Conservation (phyloP, 73 alveolate species). For the Stentor roeselii region DNA sequence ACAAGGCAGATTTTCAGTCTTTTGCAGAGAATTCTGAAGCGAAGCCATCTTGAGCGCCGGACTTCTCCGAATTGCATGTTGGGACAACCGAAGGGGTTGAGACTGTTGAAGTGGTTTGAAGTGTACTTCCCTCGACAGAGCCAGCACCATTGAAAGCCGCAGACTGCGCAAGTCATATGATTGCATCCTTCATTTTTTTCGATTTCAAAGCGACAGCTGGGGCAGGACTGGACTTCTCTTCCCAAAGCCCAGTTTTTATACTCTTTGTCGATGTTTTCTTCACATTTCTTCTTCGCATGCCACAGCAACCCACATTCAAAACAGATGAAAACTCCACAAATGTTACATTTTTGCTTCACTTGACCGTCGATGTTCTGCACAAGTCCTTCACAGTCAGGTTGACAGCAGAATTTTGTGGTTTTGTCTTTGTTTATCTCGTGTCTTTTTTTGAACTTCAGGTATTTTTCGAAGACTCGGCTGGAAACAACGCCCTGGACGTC, state of each 20-base stretch:
- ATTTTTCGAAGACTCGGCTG: constrained; percentile 17
- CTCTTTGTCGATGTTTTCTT: constrained; percentile 24
- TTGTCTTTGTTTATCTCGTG: constrained; percentile 35
- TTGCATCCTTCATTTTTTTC: constrained; percentile 67
- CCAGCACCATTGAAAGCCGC: constrained; percentile 67
- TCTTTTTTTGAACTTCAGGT: constrained; percentile 16
- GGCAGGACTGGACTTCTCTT: constrained; percentile 41
- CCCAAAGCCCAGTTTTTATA: constrained; percentile 12
- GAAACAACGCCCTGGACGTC: constrained; percentile 3
- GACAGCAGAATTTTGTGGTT: constrained; percentile 37
- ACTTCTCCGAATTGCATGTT: neutral
- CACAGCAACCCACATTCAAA: constrained; percentile 32
- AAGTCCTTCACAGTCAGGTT: constrained; percentile 31
- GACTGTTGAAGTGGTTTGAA: constrained; percentile 24
- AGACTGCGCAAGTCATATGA: constrained; percentile 68
- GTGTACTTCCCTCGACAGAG: constrained; percentile 42
- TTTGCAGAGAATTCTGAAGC: no score
- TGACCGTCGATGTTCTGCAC: constrained; percentile 7
- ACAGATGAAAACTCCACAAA: constrained; percentile 29
- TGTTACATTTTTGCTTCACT: neutral
- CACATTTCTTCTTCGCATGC: constrained; percentile 19
- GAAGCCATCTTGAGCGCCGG: no score
- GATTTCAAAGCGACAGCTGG: constrained; percentile 54
- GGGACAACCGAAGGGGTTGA: neutral
- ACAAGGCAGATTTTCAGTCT: no score